Conservation (phyloP, 2,329 filamentous ascomycete genomes). For the Graphiopsis chlorocephala region DNA sequence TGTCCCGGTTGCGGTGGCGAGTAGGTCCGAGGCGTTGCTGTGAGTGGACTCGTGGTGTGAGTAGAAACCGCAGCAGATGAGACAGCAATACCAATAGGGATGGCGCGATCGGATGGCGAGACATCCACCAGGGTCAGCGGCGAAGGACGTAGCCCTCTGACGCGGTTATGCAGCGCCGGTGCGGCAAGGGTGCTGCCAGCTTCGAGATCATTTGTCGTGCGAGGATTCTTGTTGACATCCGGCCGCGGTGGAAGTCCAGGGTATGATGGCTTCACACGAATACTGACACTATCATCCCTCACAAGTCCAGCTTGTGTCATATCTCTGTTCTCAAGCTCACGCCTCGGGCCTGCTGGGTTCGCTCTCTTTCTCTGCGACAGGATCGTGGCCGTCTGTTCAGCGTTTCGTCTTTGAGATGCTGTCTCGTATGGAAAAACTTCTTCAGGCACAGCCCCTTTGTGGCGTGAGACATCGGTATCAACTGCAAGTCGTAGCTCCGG, state of each 20-base stretch:
- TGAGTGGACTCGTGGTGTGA: slow-evolving; percentile 38
- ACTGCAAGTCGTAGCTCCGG: slow-evolving; percentile 36
- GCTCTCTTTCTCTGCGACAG: slow-evolving; percentile 7
- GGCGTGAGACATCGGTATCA: slow-evolving; percentile 64
- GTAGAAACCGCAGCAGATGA: slow-evolving; percentile 53
- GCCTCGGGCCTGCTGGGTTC: slow-evolving; percentile 26
- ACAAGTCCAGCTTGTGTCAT: background rate
- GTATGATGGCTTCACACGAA: background rate
- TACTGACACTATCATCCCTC: background rate
- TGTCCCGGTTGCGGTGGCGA: slow-evolving; percentile 7
- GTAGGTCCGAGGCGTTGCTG: slow-evolving; percentile 5
- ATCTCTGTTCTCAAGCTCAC: slow-evolving; percentile 28
- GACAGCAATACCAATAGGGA: slow-evolving; percentile 68
- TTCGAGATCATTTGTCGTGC: slow-evolving; percentile 46
- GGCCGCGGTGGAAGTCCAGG: slow-evolving; percentile 10
- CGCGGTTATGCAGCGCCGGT: slow-evolving; percentile 23
- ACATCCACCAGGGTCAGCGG: slow-evolving; percentile 45
- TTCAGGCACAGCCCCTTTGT: slow-evolving; percentile 45
- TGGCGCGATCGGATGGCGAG: slow-evolving; percentile 67
- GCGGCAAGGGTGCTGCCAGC: slow-evolving; percentile 35
- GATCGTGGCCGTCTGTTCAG: slow-evolving; percentile 12
- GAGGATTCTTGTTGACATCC: background rate
- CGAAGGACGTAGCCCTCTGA: slow-evolving; percentile 28
- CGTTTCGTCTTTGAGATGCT: slow-evolving; percentile 27
- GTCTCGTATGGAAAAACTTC: slow-evolving; percentile 41